Percentiles rank a stretch among this genome's conserved stretches.
These are phyloP conservation scores for Leccinum angustisporum DNA, from an alignment of 1,284 basidiomycete genomes.

Conservation along the genomic window DNA sequence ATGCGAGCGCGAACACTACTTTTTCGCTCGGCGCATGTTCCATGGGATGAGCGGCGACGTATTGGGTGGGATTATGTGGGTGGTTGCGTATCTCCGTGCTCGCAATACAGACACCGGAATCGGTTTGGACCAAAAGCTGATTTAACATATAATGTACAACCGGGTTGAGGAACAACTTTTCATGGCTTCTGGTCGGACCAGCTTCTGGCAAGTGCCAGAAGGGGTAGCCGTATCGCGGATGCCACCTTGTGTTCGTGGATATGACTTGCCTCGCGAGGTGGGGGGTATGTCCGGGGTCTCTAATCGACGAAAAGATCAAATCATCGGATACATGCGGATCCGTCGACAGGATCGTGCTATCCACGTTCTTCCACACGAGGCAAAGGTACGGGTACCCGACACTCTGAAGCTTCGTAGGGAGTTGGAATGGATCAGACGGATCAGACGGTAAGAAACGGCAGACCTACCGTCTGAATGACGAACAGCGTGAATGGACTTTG, in stretches of 20 bases:
- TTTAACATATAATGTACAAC: too few relatives aligned
- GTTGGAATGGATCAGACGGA: not conserved
- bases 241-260: not conserved
- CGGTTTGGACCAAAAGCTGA: too few relatives aligned
- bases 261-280: not conserved
- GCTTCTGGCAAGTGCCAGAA: too few relatives aligned
- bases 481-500: not conserved
- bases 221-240: too few relatives aligned
- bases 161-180: too few relatives aligned
- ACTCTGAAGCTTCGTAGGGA: not conserved
- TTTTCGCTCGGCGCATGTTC: too few relatives aligned
- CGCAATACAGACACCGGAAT: too few relatives aligned
- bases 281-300: not conserved
- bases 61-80: too few relatives aligned
- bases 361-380: not conserved
- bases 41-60: too few relatives aligned
- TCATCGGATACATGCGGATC: not conserved
- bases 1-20: too few relatives aligned
- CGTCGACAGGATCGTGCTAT: not conserved
- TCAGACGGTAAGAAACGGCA: not conserved
- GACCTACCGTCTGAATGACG: not conserved
- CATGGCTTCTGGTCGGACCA: too few relatives aligned
- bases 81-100: too few relatives aligned
- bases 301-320: not conserved
- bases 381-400: not conserved